Percentiles rank a stretch among this genome's conserved stretches.
These are phyloP conservation scores for Colletotrichum coccodes DNA, from an alignment of 2,329 filamentous ascomycete genomes.

Conservation along the genomic window DNA sequence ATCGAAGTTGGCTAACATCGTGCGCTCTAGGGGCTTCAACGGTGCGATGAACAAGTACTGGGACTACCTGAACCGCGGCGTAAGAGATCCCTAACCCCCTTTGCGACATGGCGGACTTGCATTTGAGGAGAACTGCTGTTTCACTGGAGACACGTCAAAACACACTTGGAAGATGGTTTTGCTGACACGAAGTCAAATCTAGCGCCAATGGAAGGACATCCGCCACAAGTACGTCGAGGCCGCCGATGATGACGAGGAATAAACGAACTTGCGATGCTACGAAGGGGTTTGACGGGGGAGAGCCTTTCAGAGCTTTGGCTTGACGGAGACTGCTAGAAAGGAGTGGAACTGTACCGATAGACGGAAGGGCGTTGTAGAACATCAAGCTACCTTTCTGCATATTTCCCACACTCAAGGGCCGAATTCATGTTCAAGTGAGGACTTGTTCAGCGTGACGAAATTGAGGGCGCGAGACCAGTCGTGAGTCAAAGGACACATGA, in stretches of 20 bases:
- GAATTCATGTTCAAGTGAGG: not conserved
- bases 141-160: not conserved
- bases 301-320: conserved; percentile 8
- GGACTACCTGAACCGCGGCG: conserved; percentile 91
- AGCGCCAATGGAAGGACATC: conserved; percentile 99
- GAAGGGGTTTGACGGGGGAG: not conserved
- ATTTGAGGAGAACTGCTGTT: not conserved
- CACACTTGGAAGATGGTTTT: not conserved
- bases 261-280: conserved; percentile 42
- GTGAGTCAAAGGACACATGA: not conserved
- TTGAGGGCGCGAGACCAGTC: no score
- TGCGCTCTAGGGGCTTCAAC: conserved; percentile 78
- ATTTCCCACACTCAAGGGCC: conserved; percentile 7
- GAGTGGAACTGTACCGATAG: conserved; percentile 33
- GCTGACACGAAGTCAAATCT: conserved; percentile 43
- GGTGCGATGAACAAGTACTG: conserved; percentile 84
- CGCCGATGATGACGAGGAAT: conserved; percentile 70
- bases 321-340: not conserved
- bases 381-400: conserved; percentile 34
- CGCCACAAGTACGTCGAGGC: conserved; percentile 85
- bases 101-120: not conserved
- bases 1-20: conserved; percentile 13
- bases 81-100: conserved; percentile 63
- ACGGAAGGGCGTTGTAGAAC: conserved; percentile 35
- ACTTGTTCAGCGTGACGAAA: not conserved